Evolutionary conservation across 2,329 filamentous ascomycete species (phyloP).

Genomic region (Alternaria gansuensis): DNA sequence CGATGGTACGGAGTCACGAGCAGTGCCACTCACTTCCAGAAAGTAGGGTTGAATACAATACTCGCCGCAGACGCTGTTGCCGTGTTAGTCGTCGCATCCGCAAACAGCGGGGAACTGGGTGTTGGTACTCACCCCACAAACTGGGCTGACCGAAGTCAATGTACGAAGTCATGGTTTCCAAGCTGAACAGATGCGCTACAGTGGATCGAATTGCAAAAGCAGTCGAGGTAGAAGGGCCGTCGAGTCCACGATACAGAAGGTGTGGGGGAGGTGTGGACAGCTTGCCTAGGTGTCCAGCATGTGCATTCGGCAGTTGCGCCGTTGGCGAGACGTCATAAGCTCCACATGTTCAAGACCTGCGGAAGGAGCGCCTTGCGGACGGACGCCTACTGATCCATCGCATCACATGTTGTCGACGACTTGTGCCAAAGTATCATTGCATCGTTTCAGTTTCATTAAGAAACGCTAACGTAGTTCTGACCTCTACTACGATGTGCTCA

Average conservation of each 20-base stretch:
- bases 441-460: not conserved
- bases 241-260: slow-evolving; percentile 15
- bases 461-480: not conserved
- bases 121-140: slow-evolving; percentile 56
- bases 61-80: slow-evolving; percentile 76
- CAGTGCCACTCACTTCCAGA: slow-evolving; percentile 82
- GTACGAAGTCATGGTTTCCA: slow-evolving; percentile 36
- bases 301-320: slow-evolving; percentile 29
- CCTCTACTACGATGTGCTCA: not conserved
- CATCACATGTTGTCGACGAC: not conserved
- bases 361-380: slow-evolving; percentile 3
- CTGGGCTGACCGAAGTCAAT: slow-evolving; percentile 59
- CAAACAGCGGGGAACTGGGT: slow-evolving; percentile 2
- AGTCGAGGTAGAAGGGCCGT: not conserved
- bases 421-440: not conserved
- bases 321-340: slow-evolving; percentile 46
- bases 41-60: slow-evolving; percentile 96
- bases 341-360: slow-evolving; percentile 11
- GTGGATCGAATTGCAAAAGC: not conserved
- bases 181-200: too few relatives aligned
- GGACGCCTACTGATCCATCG: not conserved
- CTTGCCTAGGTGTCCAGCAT: slow-evolving; percentile 34
- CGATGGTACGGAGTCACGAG: not conserved
- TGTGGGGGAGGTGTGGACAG: slow-evolving; percentile 35
- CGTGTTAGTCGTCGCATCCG: slow-evolving; percentile 12